Evolutionary conservation across 768 basidiomycete genomes (phyloP).

Genomic region (Trametes maxima): DNA sequence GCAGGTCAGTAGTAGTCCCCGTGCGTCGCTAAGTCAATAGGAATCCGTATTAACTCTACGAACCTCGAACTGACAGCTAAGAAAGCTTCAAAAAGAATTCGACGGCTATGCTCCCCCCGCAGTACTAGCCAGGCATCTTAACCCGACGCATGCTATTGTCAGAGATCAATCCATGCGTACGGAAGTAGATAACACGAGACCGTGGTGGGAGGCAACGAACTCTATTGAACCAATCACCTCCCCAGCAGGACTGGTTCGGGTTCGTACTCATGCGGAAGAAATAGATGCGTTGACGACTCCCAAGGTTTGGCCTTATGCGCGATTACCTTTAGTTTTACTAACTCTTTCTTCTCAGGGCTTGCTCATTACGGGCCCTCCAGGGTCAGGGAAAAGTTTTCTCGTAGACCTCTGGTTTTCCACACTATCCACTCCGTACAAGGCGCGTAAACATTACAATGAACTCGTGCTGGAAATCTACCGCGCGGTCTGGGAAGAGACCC

Average conservation of each 20-base stretch:
- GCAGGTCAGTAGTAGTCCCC: conserved; percentile 40
- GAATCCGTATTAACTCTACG: background rate
- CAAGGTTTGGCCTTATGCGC: conserved; percentile 40
- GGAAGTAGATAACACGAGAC: conserved; percentile 25
- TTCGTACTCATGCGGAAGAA: conserved; percentile 52
- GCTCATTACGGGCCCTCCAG: conserved; percentile 53
- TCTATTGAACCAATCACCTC: conserved; percentile 25
- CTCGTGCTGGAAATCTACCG: conserved; percentile 58
- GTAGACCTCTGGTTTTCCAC: conserved; percentile 59
- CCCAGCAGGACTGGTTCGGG: conserved; percentile 40
- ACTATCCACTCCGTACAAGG: conserved; percentile 54
- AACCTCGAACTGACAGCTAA: conserved; percentile 38
- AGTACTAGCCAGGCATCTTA: conserved; percentile 36
- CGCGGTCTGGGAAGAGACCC: conserved; percentile 54
- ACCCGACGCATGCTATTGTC: conserved; percentile 4
- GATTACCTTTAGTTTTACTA: background rate
- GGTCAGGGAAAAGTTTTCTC: conserved; percentile 56
- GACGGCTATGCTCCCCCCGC: conserved; percentile 52
- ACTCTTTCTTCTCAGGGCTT: conserved; percentile 41
- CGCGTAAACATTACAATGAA: conserved; percentile 58
- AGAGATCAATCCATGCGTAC: background rate
- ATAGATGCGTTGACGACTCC: conserved; percentile 52
- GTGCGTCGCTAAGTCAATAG: background rate
- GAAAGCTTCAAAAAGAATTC: conserved; percentile 49
- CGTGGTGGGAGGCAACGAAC: conserved; percentile 37